Evolutionary conservation across 768 basidiomycete species (phyloP).

Genomic region (Auricularia cornea): DNA sequence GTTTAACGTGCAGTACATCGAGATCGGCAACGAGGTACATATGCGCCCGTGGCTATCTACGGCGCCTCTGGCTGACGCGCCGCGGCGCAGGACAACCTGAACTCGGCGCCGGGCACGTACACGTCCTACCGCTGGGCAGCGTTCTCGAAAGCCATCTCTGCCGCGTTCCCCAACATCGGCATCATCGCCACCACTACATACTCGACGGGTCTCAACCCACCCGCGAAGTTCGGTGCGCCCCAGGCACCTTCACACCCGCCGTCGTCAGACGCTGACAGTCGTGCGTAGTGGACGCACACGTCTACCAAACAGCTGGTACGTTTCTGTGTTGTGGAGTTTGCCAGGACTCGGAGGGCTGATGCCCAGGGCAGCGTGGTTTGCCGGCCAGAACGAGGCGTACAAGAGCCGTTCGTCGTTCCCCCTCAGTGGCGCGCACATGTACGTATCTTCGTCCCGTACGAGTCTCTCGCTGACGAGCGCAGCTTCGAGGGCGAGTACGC

Average conservation of each 20-base stretch:
- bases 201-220: background rate
- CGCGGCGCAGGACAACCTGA: background rate
- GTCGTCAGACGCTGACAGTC: too few species aligned
- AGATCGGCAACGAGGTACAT: background rate
- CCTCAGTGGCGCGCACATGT: background rate
- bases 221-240: background rate
- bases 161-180: background rate
- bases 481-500: slow-evolving; percentile 42
- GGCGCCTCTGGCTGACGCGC: background rate
- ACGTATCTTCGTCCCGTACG: background rate
- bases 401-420: background rate
- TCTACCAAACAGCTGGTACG: background rate
- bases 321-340: too few species aligned
- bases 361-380: background rate
- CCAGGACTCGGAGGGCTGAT: too few species aligned
- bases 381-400: background rate
- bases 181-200: background rate
- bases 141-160: background rate
- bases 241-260: too few species aligned
- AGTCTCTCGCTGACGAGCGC: background rate
- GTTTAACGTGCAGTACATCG: background rate
- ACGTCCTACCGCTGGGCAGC: slow-evolving; percentile 1
- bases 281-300: background rate
- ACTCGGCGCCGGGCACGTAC: background rate
- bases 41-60: background rate